Base-by-base conservation (phyloP, 495 filamentous ascomycete species). In the Annulohypoxylon nitens region DNA sequence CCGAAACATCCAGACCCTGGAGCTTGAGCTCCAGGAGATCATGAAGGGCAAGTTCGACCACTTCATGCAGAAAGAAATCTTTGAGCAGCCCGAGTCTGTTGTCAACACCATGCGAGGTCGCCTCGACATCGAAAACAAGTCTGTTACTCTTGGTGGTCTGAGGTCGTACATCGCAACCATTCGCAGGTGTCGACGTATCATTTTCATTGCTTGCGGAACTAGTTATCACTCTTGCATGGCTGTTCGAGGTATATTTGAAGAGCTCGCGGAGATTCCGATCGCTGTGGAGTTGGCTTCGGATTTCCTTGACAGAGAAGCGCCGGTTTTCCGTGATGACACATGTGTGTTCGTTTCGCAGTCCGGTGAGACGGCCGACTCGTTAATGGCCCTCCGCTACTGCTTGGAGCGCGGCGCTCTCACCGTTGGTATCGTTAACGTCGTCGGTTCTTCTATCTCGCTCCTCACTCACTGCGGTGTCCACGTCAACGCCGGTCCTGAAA, bases 41-140 rank as follows among this genome's bases (percentile, higher is more conserved):
- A 99, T 99, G 96, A 99, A 98, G 89, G 96, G 96, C 79, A 97
- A 95, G 78, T 99, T 98, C 83, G 96, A 99, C 80, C 96, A 99
- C 83, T 99, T 98, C 87, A 99, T 99, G 96, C 97, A 99, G 81
- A 99, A 99, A 87, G 96, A 99, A 81, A 99, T 99, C 78, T 99
- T 98, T 82, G 96, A 99, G 85, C 96, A 99, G 84, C 96, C 96
- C 66, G 96, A 99, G 84, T 99, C 96, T 4, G 93, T 99, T 67
- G 90, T 99, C 84, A 99, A 99, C 87, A 98, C 97, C 48, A 99
- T 99, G 96, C 92, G 96, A 89, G 96, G 96, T 81, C 97, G 96
- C 82, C 85, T 99, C 71, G 97, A 99, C 80, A 88, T 92, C 60
- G 91, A 88, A 64, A 95, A 98, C 85, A 96, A 97, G 88, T 90